Conservation (phyloP, 2,329 filamentous ascomycete species). For the Pseudogymnoascus sp. region DNA sequence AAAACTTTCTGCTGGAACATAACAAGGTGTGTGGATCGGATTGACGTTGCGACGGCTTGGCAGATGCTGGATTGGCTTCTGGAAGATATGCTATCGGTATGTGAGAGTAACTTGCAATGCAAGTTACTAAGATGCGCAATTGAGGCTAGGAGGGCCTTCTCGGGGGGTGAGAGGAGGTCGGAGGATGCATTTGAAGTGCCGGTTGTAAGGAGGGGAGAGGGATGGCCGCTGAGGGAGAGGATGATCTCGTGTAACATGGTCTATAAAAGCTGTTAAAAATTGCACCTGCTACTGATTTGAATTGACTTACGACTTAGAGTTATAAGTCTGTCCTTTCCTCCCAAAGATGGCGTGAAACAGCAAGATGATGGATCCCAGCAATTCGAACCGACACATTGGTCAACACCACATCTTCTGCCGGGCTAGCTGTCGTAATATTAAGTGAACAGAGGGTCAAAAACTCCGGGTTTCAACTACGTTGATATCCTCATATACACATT, state of each 20-base stretch:
- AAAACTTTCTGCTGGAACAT: constrained; percentile 78
- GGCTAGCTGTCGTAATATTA: background rate
- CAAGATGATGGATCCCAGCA: constrained; percentile 25
- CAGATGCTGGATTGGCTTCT: constrained; percentile 75
- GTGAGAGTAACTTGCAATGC: constrained; percentile 61
- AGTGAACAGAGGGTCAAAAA: background rate
- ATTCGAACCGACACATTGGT: constrained; percentile 27
- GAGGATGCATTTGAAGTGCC: constrained; percentile 32
- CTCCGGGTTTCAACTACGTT: background rate
- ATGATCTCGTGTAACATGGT: constrained; percentile 96
- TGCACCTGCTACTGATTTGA: constrained; percentile 6
- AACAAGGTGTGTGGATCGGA: constrained; percentile 65
- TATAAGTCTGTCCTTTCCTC: constrained; percentile 8
- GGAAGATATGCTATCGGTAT: constrained; percentile 57
- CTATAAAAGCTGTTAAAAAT: constrained; percentile 10
- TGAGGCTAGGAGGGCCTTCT: constrained; percentile 70
- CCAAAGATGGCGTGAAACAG: constrained; percentile 16
- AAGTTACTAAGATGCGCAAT: constrained; percentile 70
- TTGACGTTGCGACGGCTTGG: constrained; percentile 73
- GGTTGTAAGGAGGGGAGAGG: constrained; percentile 71
- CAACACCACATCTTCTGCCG: background rate
- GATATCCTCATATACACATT: background rate
- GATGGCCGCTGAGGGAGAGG: constrained; percentile 88
- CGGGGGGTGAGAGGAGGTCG: constrained; percentile 60
- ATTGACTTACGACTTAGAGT: constrained; percentile 9